These are phyloP conservation scores for Cubamyces lactineus DNA, from an alignment of 768 basidiomycete genomes.

Conservation along the genomic window DNA sequence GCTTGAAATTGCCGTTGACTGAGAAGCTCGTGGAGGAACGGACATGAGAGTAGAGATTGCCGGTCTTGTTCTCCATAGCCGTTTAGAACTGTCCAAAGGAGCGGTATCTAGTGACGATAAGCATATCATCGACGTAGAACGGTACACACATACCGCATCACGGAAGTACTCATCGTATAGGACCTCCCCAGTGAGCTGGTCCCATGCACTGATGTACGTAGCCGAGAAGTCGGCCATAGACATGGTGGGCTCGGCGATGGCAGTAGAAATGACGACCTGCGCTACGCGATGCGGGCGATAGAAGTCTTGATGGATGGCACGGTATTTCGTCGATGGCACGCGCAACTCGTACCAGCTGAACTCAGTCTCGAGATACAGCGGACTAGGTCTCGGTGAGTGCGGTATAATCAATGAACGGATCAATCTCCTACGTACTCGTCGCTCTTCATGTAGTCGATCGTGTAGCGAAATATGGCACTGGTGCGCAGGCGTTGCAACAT, in stretches of 20 bases:
- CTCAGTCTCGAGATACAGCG: constrained; percentile 66
- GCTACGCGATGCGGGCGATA: constrained; percentile 53
- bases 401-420: neutral
- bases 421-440: constrained; percentile 49
- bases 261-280: constrained; percentile 48
- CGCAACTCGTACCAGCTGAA: constrained; percentile 66
- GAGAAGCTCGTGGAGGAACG: constrained; percentile 5
- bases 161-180: neutral
- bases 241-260: constrained; percentile 35
- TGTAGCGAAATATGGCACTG: constrained; percentile 49
- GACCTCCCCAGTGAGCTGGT: neutral
- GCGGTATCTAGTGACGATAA: neutral
- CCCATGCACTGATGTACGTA: constrained; percentile 8
- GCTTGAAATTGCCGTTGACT: neutral
- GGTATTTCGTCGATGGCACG: constrained; percentile 50
- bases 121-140: neutral
- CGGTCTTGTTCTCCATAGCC: neutral
- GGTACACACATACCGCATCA: neutral
- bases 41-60: neutral
- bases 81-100: neutral
- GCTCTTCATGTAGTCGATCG: constrained; percentile 52
- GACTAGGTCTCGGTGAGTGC: constrained; percentile 40
- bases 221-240: constrained; percentile 41
- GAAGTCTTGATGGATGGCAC: constrained; percentile 48
- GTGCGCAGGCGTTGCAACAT: constrained; percentile 46